phyloP scores from a whole-genome alignment of 2,329 filamentous ascomycete species.

The Xylariaceae sp. region DNA sequence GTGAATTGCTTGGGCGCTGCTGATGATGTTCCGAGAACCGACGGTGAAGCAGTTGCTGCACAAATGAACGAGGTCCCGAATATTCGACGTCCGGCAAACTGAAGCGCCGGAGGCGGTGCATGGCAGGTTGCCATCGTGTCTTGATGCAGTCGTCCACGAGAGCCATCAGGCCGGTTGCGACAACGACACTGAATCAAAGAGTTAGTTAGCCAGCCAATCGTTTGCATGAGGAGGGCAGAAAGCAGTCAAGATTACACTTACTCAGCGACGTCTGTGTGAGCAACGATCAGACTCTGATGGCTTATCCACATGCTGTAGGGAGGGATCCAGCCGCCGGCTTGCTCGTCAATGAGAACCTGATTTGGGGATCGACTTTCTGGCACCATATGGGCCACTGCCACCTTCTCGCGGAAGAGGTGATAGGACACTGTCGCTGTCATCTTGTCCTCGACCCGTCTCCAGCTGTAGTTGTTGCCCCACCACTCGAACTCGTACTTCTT shows the following conservation, averaged over 20 bases:
- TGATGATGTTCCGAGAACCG: slow-evolving; percentile 35
- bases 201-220: slow-evolving; percentile 26
- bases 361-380: slow-evolving; percentile 69
- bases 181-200: slow-evolving; percentile 61
- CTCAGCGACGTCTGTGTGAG: slow-evolving; percentile 79
- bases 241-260: slow-evolving; percentile 41
- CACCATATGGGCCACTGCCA: slow-evolving; percentile 75
- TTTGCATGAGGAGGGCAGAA: not conserved
- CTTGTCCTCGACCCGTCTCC: slow-evolving; percentile 69
- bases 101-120: slow-evolving; percentile 38
- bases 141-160: slow-evolving; percentile 91
- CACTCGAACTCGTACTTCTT: slow-evolving; percentile 90
- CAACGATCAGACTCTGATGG: slow-evolving; percentile 63
- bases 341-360: slow-evolving; percentile 66
- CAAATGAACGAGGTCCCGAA: slow-evolving; percentile 29
- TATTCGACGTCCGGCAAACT: slow-evolving; percentile 32
- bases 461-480: slow-evolving; percentile 82
- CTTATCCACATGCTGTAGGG: slow-evolving; percentile 89
- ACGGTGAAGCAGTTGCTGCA: slow-evolving; percentile 38
- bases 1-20: slow-evolving; percentile 29
- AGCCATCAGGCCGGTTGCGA: slow-evolving; percentile 82
- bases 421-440: slow-evolving; percentile 68
- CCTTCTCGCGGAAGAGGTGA: slow-evolving; percentile 63
- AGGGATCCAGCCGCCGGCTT: slow-evolving; percentile 82
- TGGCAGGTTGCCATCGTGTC: slow-evolving; percentile 55